Percentiles rank a stretch among this genome's conserved stretches.
Evolutionary conservation across 441 rosid species (phyloP).

Genomic region (Corymbia citriodora): DNA sequence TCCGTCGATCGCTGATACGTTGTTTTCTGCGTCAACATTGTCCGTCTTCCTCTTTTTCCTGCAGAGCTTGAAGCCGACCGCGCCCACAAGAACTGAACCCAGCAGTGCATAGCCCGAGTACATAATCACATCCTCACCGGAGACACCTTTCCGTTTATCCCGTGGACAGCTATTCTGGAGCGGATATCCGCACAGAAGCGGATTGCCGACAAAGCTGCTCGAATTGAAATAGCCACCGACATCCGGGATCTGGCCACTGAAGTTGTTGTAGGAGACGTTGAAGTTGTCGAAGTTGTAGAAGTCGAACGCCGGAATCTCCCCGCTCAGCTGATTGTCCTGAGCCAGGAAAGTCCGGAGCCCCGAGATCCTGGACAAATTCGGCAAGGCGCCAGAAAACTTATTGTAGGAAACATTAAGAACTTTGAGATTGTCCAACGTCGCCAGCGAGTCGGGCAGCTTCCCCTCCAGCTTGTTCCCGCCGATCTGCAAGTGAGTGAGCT

Average conservation of each 20-base stretch:
- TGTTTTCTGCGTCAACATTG: constrained; percentile 9
- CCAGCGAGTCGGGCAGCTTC: constrained; percentile 31
- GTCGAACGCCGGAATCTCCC: constrained; percentile 32
- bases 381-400: constrained; percentile 29
- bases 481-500: constrained; percentile 27
- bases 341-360: constrained; percentile 33
- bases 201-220: constrained; percentile 33
- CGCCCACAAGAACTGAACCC: constrained; percentile 14
- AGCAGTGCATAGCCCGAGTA: constrained; percentile 36
- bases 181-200: constrained; percentile 31
- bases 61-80: constrained; percentile 13
- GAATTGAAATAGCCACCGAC: constrained; percentile 5
- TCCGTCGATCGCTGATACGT: constrained; percentile 20
- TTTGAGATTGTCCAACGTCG: constrained; percentile 29
- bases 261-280: constrained; percentile 48
- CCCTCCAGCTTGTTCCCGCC: constrained; percentile 34
- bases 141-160: neutral
- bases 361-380: constrained; percentile 27
- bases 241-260: constrained; percentile 36
- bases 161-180: constrained; percentile 21
- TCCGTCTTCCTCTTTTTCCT: constrained; percentile 10
- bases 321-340: constrained; percentile 41
- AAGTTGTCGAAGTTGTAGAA: constrained; percentile 32
- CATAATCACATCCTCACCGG: constrained; percentile 26
- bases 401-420: constrained; percentile 45